Conservation (phyloP, 208 protist species). For the Trichomonas vaginalis region DNA sequence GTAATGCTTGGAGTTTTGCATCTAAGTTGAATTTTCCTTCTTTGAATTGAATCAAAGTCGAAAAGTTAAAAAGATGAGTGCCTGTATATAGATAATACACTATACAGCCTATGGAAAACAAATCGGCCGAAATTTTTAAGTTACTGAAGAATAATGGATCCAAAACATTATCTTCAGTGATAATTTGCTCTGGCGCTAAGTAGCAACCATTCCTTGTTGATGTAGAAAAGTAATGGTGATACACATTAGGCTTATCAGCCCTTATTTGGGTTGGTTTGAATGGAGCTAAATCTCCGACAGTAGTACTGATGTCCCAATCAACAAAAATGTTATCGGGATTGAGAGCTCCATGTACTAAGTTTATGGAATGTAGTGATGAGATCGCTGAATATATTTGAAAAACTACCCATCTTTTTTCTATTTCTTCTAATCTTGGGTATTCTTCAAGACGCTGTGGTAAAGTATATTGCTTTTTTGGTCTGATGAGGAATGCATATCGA, state of each 20-base stretch:
- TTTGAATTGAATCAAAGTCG: neutral
- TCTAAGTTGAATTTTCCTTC: neutral
- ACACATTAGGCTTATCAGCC: neutral
- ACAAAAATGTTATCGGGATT: neutral
- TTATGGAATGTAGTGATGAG: neutral
- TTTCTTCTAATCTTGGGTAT: neutral
- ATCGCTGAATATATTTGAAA: neutral
- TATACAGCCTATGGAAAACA: neutral
- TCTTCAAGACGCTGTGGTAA: neutral
- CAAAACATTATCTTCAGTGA: neutral
- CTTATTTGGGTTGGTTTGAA: neutral
- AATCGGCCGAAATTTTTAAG: neutral
- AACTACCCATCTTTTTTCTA: neutral
- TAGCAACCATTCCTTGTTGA: neutral
- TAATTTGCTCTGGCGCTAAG: neutral
- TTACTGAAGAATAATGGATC: neutral
- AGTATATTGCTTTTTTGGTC: neutral
- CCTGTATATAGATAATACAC: neutral
- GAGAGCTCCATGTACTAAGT: neutral
- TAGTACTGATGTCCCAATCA: neutral
- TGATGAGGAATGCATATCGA: neutral
- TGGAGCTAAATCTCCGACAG: neutral
- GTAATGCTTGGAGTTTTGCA: neutral
- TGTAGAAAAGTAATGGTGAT: neutral
- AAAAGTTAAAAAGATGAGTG: neutral